These are phyloP conservation scores for Galium porrigens DNA, from an alignment of 305 asterid species.

Conservation along the genomic window DNA sequence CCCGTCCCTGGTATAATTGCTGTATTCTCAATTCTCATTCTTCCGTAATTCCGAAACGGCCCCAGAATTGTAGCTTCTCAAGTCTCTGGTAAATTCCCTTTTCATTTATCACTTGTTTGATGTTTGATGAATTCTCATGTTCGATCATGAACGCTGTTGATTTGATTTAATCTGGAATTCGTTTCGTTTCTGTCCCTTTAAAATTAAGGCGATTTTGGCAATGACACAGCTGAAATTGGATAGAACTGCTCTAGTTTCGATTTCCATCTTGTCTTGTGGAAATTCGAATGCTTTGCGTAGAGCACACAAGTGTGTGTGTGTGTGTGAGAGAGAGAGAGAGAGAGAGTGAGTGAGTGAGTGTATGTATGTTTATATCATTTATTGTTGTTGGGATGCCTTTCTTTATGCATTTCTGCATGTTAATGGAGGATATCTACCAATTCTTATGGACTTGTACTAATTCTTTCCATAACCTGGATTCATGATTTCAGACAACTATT, in stretches of 20 bases:
- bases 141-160: neutral
- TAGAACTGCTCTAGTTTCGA: neutral
- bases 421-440: neutral
- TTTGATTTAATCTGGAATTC: neutral
- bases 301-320: neutral
- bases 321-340: no score
- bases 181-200: neutral
- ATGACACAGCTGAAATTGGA: neutral
- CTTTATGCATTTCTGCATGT: neutral
- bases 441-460: neutral
- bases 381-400: neutral
- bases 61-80: conserved; percentile 39
- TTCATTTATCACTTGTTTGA: conserved; percentile 7
- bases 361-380: neutral
- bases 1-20: conserved; percentile 13
- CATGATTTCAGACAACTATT: neutral
- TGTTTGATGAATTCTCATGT: neutral
- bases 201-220: neutral
- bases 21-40: conserved; percentile 17
- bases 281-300: neutral
- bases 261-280: neutral
- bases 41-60: conserved; percentile 30
- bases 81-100: conserved; percentile 28
- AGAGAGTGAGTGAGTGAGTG: no score
- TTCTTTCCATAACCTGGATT: neutral